Evolutionary conservation across 2,329 filamentous ascomycete species (phyloP).

Genomic region (Dichotomopilus funicola): DNA sequence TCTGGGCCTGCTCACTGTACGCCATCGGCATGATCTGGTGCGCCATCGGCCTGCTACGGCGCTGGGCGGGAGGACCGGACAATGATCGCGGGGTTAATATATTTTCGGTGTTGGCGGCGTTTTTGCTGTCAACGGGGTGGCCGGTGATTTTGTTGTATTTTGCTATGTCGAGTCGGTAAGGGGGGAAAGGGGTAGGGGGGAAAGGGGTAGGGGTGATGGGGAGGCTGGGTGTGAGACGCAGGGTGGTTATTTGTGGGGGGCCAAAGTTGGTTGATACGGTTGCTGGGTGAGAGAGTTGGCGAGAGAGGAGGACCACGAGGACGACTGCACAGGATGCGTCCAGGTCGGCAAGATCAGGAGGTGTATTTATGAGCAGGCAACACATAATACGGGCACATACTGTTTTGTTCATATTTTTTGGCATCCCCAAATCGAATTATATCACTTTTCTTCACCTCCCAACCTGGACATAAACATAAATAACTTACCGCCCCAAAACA

Average conservation of each 20-base stretch:
- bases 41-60: slow-evolving; percentile 36
- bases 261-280: no score
- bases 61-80: slow-evolving; percentile 34
- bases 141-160: slow-evolving; percentile 23
- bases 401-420: neutral
- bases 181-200: no score
- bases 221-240: no score
- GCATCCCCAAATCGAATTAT: neutral
- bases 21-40: slow-evolving; percentile 37
- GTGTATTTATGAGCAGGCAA: neutral
- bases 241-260: no score
- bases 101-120: slow-evolving; percentile 20
- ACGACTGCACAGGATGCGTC: no score
- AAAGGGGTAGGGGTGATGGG: no score
- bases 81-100: slow-evolving; percentile 26
- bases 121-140: slow-evolving; percentile 23
- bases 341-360: no score
- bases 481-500: neutral
- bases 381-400: neutral
- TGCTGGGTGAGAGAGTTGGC: no score
- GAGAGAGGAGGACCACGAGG: no score
- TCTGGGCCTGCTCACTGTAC: slow-evolving; percentile 34
- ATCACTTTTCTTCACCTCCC: neutral
- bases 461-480: neutral
- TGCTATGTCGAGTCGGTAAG: slow-evolving; percentile 6